These are phyloP conservation scores for Alternaria hordeiaustralica DNA, from an alignment of 2,329 filamentous ascomycete genomes.

Conservation along the genomic window DNA sequence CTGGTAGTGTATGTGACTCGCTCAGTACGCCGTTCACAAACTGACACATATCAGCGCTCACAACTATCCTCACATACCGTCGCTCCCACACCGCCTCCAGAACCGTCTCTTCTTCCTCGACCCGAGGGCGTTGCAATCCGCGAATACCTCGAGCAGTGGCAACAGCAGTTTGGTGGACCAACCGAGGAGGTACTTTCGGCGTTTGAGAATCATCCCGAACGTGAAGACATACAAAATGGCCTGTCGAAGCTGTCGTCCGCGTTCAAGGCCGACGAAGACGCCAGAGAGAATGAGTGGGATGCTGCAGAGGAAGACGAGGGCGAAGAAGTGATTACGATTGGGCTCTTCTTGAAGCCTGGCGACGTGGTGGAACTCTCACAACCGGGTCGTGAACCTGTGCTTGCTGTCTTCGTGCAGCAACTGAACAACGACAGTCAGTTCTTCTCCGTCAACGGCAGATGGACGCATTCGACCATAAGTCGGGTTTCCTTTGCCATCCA, in stretches of 20 bases:
- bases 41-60: constrained; percentile 24
- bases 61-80: constrained; percentile 14
- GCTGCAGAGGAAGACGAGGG: constrained; percentile 27
- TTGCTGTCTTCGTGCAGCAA: constrained; percentile 58
- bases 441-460: constrained; percentile 59
- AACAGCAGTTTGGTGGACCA: constrained; percentile 49
- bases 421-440: constrained; percentile 53
- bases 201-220: constrained; percentile 39
- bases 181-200: constrained; percentile 36
- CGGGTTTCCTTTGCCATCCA: constrained; percentile 58
- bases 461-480: constrained; percentile 49
- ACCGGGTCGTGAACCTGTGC: constrained; percentile 48
- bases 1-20: constrained; percentile 21
- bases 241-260: constrained; percentile 29
- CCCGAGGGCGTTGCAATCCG: constrained; percentile 30
- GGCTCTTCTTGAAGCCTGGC: constrained; percentile 50
- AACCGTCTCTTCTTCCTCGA: constrained; percentile 22
- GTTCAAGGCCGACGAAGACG: constrained; percentile 33
- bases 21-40: neutral
- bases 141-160: constrained; percentile 50
- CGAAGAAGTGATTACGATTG: constrained; percentile 44
- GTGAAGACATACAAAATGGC: constrained; percentile 32
- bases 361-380: constrained; percentile 58
- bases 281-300: constrained; percentile 28
- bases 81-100: constrained; percentile 6